Evolutionary conservation across 2,329 filamentous ascomycete species (phyloP).

Genomic region (Botrytis medusae): DNA sequence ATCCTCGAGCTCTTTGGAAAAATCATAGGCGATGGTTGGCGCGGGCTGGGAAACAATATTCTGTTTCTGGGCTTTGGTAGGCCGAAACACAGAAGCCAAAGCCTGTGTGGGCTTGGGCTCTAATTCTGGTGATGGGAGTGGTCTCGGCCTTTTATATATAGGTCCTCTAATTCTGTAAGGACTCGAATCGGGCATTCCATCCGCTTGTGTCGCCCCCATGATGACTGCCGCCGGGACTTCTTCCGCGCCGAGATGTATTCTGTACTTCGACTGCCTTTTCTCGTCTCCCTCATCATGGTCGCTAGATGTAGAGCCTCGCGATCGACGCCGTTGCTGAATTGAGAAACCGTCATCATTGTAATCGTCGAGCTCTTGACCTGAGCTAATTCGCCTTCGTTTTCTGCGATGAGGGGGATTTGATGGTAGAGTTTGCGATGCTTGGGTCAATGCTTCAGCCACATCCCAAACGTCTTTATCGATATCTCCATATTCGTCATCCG

Average conservation of each 20-base stretch:
- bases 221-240: conserved; percentile 34
- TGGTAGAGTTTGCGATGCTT: conserved; percentile 22
- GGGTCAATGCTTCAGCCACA: conserved; percentile 21
- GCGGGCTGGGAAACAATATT: conserved; percentile 14
- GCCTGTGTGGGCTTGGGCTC: conserved; percentile 8
- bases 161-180: conserved; percentile 52
- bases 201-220: conserved; percentile 39
- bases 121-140: conserved; percentile 27
- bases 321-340: conserved; percentile 22
- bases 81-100: background rate
- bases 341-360: background rate
- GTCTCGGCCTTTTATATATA: conserved; percentile 49
- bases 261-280: conserved; percentile 38
- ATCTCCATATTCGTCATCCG: conserved; percentile 23
- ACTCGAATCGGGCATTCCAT: conserved; percentile 43
- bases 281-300: conserved; percentile 29
- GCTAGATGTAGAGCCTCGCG: conserved; percentile 23
- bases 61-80: conserved; percentile 23
- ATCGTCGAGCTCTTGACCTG: conserved; percentile 9
- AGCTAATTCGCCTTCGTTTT: conserved; percentile 22
- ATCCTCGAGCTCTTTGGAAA: conserved; percentile 50
- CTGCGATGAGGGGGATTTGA: conserved; percentile 4
- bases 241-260: conserved; percentile 34
- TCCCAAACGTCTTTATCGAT: conserved; percentile 20
- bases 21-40: conserved; percentile 37